Base-by-base conservation (phyloP, 2,329 filamentous ascomycete genomes). In the Neonectria sp. region DNA sequence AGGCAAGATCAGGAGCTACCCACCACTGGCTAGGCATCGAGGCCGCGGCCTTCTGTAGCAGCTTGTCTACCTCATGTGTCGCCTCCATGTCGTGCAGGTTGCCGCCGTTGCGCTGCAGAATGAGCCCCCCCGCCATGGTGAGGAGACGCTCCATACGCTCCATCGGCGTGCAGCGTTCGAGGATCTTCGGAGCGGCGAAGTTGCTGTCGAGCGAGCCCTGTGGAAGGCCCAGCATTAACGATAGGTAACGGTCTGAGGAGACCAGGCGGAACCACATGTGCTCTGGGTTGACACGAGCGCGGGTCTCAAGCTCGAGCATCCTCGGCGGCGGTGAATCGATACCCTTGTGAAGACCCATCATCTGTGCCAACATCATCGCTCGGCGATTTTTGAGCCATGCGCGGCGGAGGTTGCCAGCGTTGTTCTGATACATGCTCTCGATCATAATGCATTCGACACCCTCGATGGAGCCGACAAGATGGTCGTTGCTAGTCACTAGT, bases 391-490 rank as follows among this genome's bases (percentile, higher is more conserved):
- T 79, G 25, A 89, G 76, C 86, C 86, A 89, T 2, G 85, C 79
- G 48, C 84, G 83, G 11, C 86, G 83, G 8, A 88, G 78, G 60
- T 86, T 86, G 2, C 87, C 87, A 2, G 79, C 80, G 66, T 88
- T 88, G 24, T 81, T 79, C 57, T 88, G 83, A 64, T 84, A 86
- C 45, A 85, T 71, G 17, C 79, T 79, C 45, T 86, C 78, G 0
- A 89, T 76, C 24, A 83, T 71, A 3, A 89, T 73, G 59, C 84
- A 85, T 72, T 88, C 84, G 0, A 89, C 70, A 1, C 85, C 86
- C 71, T 89, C 86, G 5, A 84, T 71, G 8, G 82, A 85, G 33
- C 82, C 82, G 0, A 85, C 74, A 3, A 89, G 74, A 27, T 86
- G 83, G 43, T 88, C 84, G 35, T 86, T 84, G 13, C 80, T 81